phyloP scores from a whole-genome alignment of 2,329 filamentous ascomycete species.

The Stylonectria norvegica region DNA sequence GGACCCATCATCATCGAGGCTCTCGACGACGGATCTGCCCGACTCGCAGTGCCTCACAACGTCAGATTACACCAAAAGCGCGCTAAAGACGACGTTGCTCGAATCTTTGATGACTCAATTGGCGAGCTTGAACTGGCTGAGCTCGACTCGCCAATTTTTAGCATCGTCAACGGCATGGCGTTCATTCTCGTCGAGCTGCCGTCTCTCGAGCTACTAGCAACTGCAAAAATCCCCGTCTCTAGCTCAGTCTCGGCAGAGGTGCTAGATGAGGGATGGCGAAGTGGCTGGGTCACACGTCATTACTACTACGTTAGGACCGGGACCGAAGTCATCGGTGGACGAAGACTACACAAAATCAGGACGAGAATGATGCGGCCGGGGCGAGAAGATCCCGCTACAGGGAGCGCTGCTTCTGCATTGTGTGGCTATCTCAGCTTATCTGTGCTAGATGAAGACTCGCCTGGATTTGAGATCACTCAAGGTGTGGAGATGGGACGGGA shows the following conservation, averaged over 20 bases:
- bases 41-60: constrained; percentile 63
- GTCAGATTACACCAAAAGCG: constrained; percentile 54
- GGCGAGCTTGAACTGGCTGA: constrained; percentile 30
- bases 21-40: constrained; percentile 41
- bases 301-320: constrained; percentile 56
- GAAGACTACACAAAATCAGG: constrained; percentile 38
- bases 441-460: constrained; percentile 21
- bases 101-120: constrained; percentile 20
- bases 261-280: constrained; percentile 51
- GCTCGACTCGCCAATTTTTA: constrained; percentile 46
- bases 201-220: constrained; percentile 54
- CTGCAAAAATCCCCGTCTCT: constrained; percentile 33
- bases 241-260: constrained; percentile 33
- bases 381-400: constrained; percentile 59
- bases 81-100: constrained; percentile 27
- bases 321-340: constrained; percentile 19
- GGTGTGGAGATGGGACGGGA: constrained; percentile 63
- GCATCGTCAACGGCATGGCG: constrained; percentile 69
- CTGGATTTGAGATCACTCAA: constrained; percentile 53
- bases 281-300: constrained; percentile 45
- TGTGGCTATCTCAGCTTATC: constrained; percentile 50
- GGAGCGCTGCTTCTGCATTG: constrained; percentile 58
- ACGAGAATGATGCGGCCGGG: constrained; percentile 55
- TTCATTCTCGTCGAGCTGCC: constrained; percentile 63
- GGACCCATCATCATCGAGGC: constrained; percentile 48